Evolutionary conservation across 1,139 yeast species (phyloP), one percentile per base, ranked within the genome.

Genomic region (Hansenula sp.): DNA sequence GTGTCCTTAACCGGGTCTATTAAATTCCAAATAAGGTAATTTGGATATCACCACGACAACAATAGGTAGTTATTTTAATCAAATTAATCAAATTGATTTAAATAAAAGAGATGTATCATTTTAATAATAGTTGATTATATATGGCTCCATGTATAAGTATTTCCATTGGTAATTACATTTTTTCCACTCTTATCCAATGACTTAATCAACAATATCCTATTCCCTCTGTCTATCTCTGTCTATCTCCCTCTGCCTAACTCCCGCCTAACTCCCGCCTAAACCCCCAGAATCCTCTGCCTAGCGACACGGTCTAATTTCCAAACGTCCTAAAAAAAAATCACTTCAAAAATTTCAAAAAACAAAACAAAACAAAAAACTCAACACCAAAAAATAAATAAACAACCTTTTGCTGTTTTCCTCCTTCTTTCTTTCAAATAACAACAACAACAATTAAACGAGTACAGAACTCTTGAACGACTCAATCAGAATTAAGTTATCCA

Each of bases 371-470:
- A 25, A 8, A 24, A 28, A 34, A 31, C 36, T 31, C 42, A 31
- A 18, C 33, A 37, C 27, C 29, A 34, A 35, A 35, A 26, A 40
- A 34, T 33, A 33, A 33, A 33, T 33, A 33, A 33, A 33, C 35
- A 33, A 33, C 24, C 6, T 25, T 25, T 33, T 33, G 35, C 35
- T 33, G 21, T 32, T 32, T 32, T 32, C 40, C 43, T 27, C 13
- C 20, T 19, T 30, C 29, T 30, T 21, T 28, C 19, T 16, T 17
- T 28, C 13, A n/a, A 6, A 20, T 17, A 6, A 17, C n/a, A n/a
- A 8, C 17, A 16, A 33, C 26, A 22, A 12, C 36, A 6, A 16
- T 14, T 10, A 25, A 20, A 16, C 7, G 20, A 20, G 19, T 12
- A 19, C 9, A 6, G n/a, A 18, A 13, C 7, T n/a, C n/a, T n/a